Conservation (phyloP, 2,329 filamentous ascomycete genomes). For the Coniosporium tulheliwenetii region DNA sequence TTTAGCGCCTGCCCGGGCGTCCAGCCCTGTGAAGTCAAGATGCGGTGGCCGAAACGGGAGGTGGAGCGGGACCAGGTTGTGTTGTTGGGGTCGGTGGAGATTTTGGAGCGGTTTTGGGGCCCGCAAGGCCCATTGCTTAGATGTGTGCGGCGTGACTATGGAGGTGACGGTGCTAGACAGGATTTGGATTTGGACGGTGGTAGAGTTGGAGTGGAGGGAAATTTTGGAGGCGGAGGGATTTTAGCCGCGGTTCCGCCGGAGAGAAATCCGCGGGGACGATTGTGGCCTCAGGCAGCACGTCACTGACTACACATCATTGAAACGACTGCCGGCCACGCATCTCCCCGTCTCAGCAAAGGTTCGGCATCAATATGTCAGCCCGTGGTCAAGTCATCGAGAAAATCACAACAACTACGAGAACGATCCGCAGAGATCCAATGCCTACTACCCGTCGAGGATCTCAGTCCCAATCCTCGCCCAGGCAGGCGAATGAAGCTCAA, state of each 20-base stretch:
- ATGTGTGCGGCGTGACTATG: background rate
- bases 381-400: background rate
- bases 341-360: background rate
- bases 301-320: background rate
- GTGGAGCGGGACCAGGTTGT: slow-evolving; percentile 80
- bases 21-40: slow-evolving; percentile 83
- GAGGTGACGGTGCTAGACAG: background rate
- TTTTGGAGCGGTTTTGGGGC: slow-evolving; percentile 39
- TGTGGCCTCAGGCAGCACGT: background rate
- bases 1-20: slow-evolving; percentile 71
- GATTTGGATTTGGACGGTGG: background rate
- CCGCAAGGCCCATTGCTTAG: slow-evolving; percentile 7
- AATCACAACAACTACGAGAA: background rate
- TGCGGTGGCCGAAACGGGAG: slow-evolving; percentile 72
- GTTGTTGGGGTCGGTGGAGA: slow-evolving; percentile 89
- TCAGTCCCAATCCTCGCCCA: background rate
- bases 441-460: background rate
- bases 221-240: background rate
- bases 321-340: background rate
- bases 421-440: background rate
- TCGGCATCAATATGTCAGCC: background rate
- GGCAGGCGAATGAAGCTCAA: background rate
- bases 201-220: background rate
- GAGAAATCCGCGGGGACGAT: background rate
- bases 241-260: background rate